Conservation (phyloP, 2,329 filamentous ascomycete genomes). For the Samsoniella hepiali region DNA sequence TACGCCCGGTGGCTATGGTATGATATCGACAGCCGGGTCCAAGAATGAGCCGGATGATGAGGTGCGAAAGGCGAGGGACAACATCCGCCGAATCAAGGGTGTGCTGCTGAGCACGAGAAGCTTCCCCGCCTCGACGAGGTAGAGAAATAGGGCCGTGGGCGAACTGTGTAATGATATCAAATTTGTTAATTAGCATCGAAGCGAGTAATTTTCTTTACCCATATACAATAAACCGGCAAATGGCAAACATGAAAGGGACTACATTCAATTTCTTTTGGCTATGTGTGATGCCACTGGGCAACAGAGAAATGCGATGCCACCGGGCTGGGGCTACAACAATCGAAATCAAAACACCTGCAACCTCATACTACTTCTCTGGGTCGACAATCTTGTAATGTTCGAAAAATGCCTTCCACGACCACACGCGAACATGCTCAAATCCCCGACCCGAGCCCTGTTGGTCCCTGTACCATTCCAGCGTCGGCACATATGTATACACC, state of each 20-base stretch:
- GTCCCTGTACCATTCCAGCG: conserved; percentile 50
- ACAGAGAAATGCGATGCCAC: too few species aligned
- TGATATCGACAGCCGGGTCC: conserved; percentile 38
- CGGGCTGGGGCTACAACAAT: not conserved
- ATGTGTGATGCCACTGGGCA: too few species aligned
- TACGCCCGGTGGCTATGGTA: conserved; percentile 32
- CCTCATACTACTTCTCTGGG: conserved; percentile 20
- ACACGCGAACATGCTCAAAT: conserved; percentile 48
- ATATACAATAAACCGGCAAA: not conserved
- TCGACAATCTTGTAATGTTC: conserved; percentile 27
- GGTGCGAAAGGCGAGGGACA: conserved; percentile 68
- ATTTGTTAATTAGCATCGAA: not conserved
- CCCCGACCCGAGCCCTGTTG: conserved; percentile 46
- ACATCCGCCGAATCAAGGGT: conserved; percentile 76
- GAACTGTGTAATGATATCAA: conserved; percentile 6
- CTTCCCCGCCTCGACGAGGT: conserved; percentile 55
- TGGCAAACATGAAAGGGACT: not conserved
- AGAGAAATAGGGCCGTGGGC: not conserved
- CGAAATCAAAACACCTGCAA: too few species aligned
- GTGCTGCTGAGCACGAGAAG: conserved; percentile 70
- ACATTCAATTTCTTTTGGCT: too few species aligned
- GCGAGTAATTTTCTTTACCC: not conserved
- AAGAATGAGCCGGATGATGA: conserved; percentile 62
- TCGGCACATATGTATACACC: conserved; percentile 44
- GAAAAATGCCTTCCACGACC: conserved; percentile 42